Conservation (phyloP, 2,329 filamentous ascomycete species). For the Rachicladosporium sp. region DNA sequence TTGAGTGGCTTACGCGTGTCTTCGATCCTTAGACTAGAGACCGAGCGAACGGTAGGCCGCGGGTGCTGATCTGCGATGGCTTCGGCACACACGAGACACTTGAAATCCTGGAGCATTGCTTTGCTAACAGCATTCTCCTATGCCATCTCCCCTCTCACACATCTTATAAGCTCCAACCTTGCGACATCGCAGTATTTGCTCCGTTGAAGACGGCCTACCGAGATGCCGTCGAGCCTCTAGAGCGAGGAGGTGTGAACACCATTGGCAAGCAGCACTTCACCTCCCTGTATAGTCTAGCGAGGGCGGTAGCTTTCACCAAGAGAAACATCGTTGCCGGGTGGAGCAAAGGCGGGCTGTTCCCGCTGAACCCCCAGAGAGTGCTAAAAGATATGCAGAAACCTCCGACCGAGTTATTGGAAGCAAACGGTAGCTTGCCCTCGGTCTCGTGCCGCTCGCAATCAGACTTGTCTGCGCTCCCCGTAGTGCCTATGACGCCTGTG, state of each 20-base stretch:
- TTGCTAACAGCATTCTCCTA: constrained; percentile 21
- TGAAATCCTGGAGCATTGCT: constrained; percentile 19
- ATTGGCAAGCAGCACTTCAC: constrained; percentile 9
- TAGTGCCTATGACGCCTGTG: constrained; percentile 18
- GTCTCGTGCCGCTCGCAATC: constrained; percentile 10
- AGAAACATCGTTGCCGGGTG: constrained; percentile 20
- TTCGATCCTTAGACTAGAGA: constrained; percentile 25
- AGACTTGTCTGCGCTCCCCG: not conserved
- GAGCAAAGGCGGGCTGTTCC: constrained; percentile 15
- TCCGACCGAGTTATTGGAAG: constrained; percentile 6
- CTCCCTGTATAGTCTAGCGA: constrained; percentile 13
- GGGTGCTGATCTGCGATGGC: constrained; percentile 24
- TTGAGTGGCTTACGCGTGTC: constrained; percentile 24
- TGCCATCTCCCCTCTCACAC: constrained; percentile 20
- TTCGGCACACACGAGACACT: constrained; percentile 26
- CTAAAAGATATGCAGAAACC: constrained; percentile 13
- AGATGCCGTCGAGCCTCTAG: constrained; percentile 6
- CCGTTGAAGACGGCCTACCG: constrained; percentile 7
- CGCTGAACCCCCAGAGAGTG: constrained; percentile 21
- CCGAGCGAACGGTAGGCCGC: constrained; percentile 19
- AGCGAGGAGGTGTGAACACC: constrained; percentile 5
- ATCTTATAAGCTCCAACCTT: constrained; percentile 18
- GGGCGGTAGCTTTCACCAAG: constrained; percentile 12
- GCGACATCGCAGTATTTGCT: constrained; percentile 12
- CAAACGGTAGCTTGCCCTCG: constrained; percentile 4